These are phyloP conservation scores for Boletus rubroflammeus DNA, from an alignment of 768 basidiomycete species.

Conservation along the genomic window DNA sequence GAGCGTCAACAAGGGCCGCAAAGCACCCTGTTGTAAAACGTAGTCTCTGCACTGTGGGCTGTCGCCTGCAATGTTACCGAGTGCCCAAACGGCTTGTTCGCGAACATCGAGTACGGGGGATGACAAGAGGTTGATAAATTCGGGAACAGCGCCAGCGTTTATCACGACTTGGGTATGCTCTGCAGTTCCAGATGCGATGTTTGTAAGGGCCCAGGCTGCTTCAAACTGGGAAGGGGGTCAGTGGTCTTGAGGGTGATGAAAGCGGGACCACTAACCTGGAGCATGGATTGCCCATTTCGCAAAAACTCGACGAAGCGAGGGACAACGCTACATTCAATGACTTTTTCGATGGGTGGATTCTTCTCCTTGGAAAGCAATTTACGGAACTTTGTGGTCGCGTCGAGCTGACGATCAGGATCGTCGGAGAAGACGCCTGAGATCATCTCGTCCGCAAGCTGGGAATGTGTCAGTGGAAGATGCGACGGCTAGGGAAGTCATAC, in stretches of 20 bases:
- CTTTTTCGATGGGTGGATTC: slow-evolving; percentile 98
- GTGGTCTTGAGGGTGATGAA: slow-evolving; percentile 5
- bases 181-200: slow-evolving; percentile 97
- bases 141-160: slow-evolving; percentile 87
- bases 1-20: slow-evolving; percentile 85
- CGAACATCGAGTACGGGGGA: slow-evolving; percentile 95
- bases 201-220: slow-evolving; percentile 96
- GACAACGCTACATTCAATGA: slow-evolving; percentile 96
- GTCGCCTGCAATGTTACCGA: slow-evolving; percentile 99
- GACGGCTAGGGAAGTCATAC: slow-evolving; percentile 36
- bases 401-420: slow-evolving; percentile 86
- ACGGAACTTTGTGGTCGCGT: slow-evolving; percentile 97
- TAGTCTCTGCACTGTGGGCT: slow-evolving; percentile 97
- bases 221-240: slow-evolving; percentile 62
- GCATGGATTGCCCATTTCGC: slow-evolving; percentile 73
- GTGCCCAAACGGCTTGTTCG: slow-evolving; percentile 99
- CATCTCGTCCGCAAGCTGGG: slow-evolving; percentile 86
- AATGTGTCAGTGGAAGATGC: slow-evolving; percentile 8
- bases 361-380: slow-evolving; percentile 99
- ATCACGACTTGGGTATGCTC: slow-evolving; percentile 99
- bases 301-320: slow-evolving; percentile 97
- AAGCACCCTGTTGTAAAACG: slow-evolving; percentile 88
- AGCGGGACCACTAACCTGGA: slow-evolving; percentile 53
- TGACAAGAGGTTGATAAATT: slow-evolving; percentile 94
- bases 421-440: slow-evolving; percentile 90